Base-by-base conservation (phyloP, 495 filamentous ascomycete species). In the Hypoxylon fragiforme region DNA sequence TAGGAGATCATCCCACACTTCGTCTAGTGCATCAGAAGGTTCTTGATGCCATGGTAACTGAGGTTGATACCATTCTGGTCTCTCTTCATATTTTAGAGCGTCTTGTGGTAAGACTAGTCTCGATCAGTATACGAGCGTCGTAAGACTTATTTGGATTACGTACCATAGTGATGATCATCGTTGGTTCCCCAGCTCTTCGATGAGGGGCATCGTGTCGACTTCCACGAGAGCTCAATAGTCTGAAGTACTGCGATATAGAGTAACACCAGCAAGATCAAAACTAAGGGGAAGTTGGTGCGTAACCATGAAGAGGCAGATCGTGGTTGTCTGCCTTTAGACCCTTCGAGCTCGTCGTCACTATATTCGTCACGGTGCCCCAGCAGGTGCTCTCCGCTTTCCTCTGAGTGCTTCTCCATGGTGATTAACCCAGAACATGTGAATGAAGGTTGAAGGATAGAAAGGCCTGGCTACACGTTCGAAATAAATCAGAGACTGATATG, bases 1-100 rank as follows among this genome's bases (percentile, higher is more conserved):
- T 3, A 73, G 61, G 5, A 73, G 44, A 8, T 63, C 57, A 11
- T 53, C 35, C 68, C 68, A 73, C n/a, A 52, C 37, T 1, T 31
- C 43, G 22, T 72, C 69, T 2, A 69, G 41, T 3, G 50, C 56
- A 2, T 46, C 39, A 1, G 58, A 65, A 7, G 69, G 67, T 36
- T 46, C 56, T 20, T 44, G 57, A n/a, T 67, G 36, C 64, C 60
- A 64, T 13, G 64, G 60, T 22, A 48, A 32, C 14, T 44, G 44
- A 14, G 36, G 51, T 2, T 13, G 41, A 24, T 16, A 32, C 64
- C 64, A 67, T 37, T 61, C 64, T 14, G 47, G 45, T 18, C 57
- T 48, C 31, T 59, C 56, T 53, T 64, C 60, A 20, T 57, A 62
- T 18, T 51, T 21, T 18, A 57, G 13, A 14, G 31, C 40, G 14